A percentile compares a stretch with the other conserved stretches of the same genome.
These are phyloP conservation scores for Naganishia cerealis DNA, from an alignment of 1,284 basidiomycete genomes.

Conservation along the genomic window DNA sequence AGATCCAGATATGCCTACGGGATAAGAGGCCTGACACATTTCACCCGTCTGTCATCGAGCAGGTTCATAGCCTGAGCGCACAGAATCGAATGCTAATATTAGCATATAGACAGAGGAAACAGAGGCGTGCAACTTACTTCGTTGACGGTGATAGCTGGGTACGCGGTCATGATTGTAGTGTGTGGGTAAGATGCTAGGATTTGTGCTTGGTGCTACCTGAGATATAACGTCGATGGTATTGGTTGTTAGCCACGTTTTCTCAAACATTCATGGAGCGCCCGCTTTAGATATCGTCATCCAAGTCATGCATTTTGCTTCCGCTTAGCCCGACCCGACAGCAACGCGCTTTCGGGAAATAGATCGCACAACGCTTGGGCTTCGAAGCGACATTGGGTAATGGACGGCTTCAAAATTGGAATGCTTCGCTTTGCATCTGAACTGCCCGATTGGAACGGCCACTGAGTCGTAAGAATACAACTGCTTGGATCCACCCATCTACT, in stretches of 20 bases:
- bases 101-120: background rate
- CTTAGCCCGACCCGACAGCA: slow-evolving; percentile 3
- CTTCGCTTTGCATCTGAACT: background rate
- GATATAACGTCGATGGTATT: background rate
- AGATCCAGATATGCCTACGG: slow-evolving; percentile 55
- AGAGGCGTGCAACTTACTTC: background rate
- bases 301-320: slow-evolving; percentile 7
- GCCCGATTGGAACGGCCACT: no score
- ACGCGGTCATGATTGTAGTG: slow-evolving; percentile 16
- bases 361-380: no score
- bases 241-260: background rate
- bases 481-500: slow-evolving; percentile 35
- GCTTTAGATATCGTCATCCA: slow-evolving; percentile 7
- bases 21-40: slow-evolving; percentile 78
- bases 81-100: background rate
- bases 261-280: background rate
- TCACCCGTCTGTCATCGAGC: slow-evolving; percentile 84
- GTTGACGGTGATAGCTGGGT: slow-evolving; percentile 34
- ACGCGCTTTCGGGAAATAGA: background rate
- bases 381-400: background rate
- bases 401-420: background rate
- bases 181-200: background rate
- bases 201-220: background rate
- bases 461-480: background rate
- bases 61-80: slow-evolving; percentile 64